Percentiles rank a stretch among this genome's conserved stretches.
Conservation (phyloP, 345 rosid species). For the Sisymbrium irio region DNA sequence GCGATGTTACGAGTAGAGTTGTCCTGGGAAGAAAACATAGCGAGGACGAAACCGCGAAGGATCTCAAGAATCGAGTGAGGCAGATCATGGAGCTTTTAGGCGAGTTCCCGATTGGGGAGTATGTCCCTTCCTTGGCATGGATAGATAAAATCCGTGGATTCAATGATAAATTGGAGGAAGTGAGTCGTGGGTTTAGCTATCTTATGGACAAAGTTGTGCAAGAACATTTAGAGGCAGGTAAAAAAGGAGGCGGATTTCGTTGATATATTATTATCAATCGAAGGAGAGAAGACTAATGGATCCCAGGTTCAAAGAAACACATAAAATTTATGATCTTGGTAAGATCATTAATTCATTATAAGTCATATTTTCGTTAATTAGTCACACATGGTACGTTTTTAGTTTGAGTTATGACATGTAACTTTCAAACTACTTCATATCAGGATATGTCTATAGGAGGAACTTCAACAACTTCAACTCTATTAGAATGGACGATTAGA, state of each 20-base stretch:
- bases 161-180: slow-evolving; percentile 10
- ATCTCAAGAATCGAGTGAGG: slow-evolving; percentile 32
- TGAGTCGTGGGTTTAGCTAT: slow-evolving; percentile 15
- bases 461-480: slow-evolving; percentile 19
- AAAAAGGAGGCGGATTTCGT: not conserved
- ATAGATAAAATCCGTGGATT: slow-evolving; percentile 24
- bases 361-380: not conserved
- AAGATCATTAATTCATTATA: not conserved
- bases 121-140: slow-evolving; percentile 54
- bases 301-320: slow-evolving; percentile 10
- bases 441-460: slow-evolving; percentile 31
- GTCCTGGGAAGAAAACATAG: slow-evolving; percentile 55
- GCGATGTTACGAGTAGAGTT: slow-evolving; percentile 46
- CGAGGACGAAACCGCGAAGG: slow-evolving; percentile 27
- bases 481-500: slow-evolving; percentile 23
- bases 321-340: slow-evolving; percentile 16
- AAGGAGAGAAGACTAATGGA: slow-evolving; percentile 6
- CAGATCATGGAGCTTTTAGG: slow-evolving; percentile 41
- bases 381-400: not conserved
- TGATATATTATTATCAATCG: slow-evolving; percentile 7
- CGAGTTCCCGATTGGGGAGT: slow-evolving; percentile 44
- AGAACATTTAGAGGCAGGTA: slow-evolving; percentile 1
- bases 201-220: slow-evolving; percentile 31
- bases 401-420: not conserved
- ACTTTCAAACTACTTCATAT: not conserved